Base-by-base conservation (phyloP, 768 basidiomycete species). In the Mycena sanguinolenta region DNA sequence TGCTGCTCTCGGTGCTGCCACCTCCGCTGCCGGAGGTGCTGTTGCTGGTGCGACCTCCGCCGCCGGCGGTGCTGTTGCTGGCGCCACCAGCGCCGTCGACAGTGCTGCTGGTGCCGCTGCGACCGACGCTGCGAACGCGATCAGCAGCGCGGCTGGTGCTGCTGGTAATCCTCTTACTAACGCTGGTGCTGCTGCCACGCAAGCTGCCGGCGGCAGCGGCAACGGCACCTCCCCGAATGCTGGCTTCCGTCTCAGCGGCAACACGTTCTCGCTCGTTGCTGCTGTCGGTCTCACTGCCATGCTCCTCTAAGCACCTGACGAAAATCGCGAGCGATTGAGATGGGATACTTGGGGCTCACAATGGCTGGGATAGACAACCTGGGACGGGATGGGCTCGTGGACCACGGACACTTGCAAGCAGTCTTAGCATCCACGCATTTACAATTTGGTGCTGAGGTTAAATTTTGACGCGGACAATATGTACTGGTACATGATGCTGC, bases 401-500 rank as follows among this genome's bases (percentile, higher is more conserved):
- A 61, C 30, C 58, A 67, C 54, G 65, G 72, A 73, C 63, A 55
- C 42, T 44, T 60, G 54, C 53, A 32, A 49, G 58, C 50, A 68
- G 34, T 53, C 61, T 21, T 57, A n/a, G 49, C 59, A 39, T 65
- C 49, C 34, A 42, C 28, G 34, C 59, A 58, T 65, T 54, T 25
- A 32, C 36, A 36, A n/a, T 42, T 38, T 55, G 60, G 68, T 57
- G 63, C 63, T 64, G 50, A 55, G 63, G 61, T 73, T 65, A 54
- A 69, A 65, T 50, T 50, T 66, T 54, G 60, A 53, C 71, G 65
- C 52, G 72, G 72, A 73, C 69, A 73, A 67, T 73, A 69, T 73
- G 72, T 73, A 66, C 67, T 70, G 65, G 67, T 70, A 73, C 69
- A 70, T 70, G 57, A 73, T 68, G 71, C 71, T 68, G 71, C 71